Conservation (phyloP, 2,329 filamentous ascomycete species). For the Hypomyces rosellus region DNA sequence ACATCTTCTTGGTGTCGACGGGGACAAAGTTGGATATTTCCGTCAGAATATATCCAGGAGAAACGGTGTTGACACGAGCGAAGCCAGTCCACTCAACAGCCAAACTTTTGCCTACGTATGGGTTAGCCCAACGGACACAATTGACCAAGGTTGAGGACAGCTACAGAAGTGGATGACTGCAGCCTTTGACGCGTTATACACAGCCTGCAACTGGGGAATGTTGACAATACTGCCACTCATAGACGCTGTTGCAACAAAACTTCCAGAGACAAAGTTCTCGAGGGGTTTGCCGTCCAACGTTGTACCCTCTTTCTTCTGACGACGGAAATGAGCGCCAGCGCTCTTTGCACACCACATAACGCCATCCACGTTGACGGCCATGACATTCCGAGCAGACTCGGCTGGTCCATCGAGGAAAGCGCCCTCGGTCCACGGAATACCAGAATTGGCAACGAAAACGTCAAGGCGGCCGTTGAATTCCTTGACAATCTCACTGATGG, state of each 20-base stretch:
- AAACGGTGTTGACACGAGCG: conserved; percentile 65
- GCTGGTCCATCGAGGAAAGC: conserved; percentile 59
- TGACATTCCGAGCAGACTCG: conserved; percentile 60
- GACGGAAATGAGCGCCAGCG: conserved; percentile 62
- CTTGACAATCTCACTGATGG: conserved; percentile 46
- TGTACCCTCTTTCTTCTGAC: conserved; percentile 62
- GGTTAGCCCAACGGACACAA: not conserved
- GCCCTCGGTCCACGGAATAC: conserved; percentile 66
- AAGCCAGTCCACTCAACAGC: conserved; percentile 74
- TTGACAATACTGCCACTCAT: conserved; percentile 77
- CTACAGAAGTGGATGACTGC: conserved; percentile 53
- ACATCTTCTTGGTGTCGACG: conserved; percentile 61
- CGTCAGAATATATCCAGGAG: conserved; percentile 69
- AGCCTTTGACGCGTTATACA: conserved; percentile 69
- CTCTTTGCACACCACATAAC: conserved; percentile 71
- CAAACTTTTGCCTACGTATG: conserved; percentile 52
- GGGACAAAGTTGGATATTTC: conserved; percentile 63
- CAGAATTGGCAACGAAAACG: conserved; percentile 73
- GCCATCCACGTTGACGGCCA: conserved; percentile 67
- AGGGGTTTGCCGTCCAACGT: conserved; percentile 56
- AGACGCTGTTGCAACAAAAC: conserved; percentile 71
- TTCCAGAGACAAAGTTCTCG: conserved; percentile 55
- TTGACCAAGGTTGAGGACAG: conserved; percentile 12
- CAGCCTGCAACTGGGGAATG: conserved; percentile 66
- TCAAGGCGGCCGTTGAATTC: conserved; percentile 73